Percentiles rank a stretch among this genome's conserved stretches.
These are phyloP conservation scores for Adansonia rubrostipa DNA, from an alignment of 441 rosid genomes.

Conservation along the genomic window DNA sequence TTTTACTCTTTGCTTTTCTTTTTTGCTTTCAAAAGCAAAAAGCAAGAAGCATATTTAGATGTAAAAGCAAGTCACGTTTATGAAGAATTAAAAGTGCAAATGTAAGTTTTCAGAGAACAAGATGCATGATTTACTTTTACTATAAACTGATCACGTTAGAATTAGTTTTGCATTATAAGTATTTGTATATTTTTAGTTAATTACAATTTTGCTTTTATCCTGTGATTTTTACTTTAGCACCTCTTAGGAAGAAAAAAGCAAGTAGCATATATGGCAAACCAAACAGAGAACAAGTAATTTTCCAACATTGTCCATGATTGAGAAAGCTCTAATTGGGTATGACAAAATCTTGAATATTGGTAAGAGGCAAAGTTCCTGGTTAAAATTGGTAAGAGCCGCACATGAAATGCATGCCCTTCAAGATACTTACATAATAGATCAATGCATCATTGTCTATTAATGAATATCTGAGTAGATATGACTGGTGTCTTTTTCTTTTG, in stretches of 20 bases:
- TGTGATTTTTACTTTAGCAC: neutral
- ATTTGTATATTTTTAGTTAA: neutral
- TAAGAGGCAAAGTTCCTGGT: neutral
- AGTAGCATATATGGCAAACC: neutral
- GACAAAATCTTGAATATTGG: neutral
- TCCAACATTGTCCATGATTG: neutral
- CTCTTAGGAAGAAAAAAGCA: neutral
- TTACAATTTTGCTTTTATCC: neutral
- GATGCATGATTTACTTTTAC: constrained; percentile 4
- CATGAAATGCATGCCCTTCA: constrained; percentile 6
- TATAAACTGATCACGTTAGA: neutral
- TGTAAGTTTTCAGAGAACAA: neutral
- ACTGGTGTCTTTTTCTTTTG: neutral
- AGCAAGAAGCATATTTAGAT: neutral
- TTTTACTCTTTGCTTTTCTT: neutral
- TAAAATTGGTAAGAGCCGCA: neutral
- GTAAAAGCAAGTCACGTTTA: neutral
- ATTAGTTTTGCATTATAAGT: neutral
- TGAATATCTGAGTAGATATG: neutral
- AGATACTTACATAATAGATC: neutral
- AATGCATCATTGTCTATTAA: neutral
- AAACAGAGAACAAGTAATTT: neutral
- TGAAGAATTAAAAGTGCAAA: neutral
- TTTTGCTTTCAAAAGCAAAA: neutral
- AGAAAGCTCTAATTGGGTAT: neutral